Evolutionary conservation across 2,329 filamentous ascomycete species (phyloP), one percentile per base, ranked within the genome.

Genomic region (Monilinia polystroma): DNA sequence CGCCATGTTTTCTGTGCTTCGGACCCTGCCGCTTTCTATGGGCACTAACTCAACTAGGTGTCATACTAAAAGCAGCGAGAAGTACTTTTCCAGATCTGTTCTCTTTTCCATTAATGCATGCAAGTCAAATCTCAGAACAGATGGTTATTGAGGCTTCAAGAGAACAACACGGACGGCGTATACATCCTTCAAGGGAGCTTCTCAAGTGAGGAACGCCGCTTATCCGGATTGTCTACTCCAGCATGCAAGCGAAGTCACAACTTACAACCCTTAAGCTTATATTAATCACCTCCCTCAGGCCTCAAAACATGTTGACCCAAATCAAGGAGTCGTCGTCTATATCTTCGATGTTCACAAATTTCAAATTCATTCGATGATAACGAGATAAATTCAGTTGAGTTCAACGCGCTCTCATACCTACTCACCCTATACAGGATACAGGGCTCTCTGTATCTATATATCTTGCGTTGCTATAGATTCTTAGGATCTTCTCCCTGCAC

Each of bases 1-100:
- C 43, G 7, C 43, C 45, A 51, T 60, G 6, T 20, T 29, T 60
- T 26, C 45, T 45, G 58, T 38, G 38, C n/a, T 51, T 51, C 32
- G 45, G 45, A 51, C 45, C 58, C 20, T 60, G 58, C 58, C 45
- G 58, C 45, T 51, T 60, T 35, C 26, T 38, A 4, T 49, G 57
- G 57, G 43, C n/a, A 32, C 57, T 49, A 1, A 10, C 45, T 41
- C 38, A 41, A 41, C 11, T 3, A 14, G 43, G 38, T 23, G 18
- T 18, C 29, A 14, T 14, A 11, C 26, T 23, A 47, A 59, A 23
- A 59, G 26, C 57, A 59, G 43, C 54, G 38, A 18, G 43, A 35
- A 49, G 29, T 47, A 41, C 32, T 35, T 35, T 35, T 8, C 32
- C 32, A 8, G 32, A 8, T 5, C 32, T 35, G 32, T 35, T 35